These are phyloP conservation scores for Penicillium egyptiacum DNA, from an alignment of 495 filamentous ascomycete species.

Conservation along the genomic window DNA sequence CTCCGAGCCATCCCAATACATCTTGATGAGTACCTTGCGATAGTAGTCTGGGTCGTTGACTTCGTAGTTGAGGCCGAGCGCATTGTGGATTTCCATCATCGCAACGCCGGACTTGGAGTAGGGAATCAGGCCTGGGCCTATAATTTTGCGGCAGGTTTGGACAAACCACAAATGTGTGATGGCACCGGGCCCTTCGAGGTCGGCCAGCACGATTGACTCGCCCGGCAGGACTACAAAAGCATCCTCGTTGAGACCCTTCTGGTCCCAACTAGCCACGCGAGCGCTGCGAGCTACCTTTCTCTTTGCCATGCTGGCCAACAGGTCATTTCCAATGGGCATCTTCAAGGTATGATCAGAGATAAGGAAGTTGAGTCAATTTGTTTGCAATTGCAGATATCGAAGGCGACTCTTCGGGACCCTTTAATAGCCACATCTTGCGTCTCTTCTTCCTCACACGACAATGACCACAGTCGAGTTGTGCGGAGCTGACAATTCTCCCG, in stretches of 20 bases:
- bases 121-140: conserved; percentile 25
- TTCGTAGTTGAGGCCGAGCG: conserved; percentile 27
- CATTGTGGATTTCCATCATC: conserved; percentile 27
- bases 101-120: conserved; percentile 27
- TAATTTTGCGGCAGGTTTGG: conserved; percentile 22
- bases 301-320: too few species aligned
- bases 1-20: conserved; percentile 15
- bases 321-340: too few species aligned
- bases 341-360: too few species aligned
- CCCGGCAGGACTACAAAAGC: conserved; percentile 26
- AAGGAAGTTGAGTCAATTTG: too few species aligned
- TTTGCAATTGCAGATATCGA: too few species aligned
- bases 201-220: conserved; percentile 20
- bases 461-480: too few species aligned
- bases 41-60: conserved; percentile 28
- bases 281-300: conserved; percentile 6
- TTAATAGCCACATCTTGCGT: too few species aligned
- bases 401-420: too few species aligned
- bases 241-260: conserved; percentile 26
- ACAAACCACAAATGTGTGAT: too few species aligned
- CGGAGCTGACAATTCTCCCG: too few species aligned
- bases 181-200: conserved; percentile 15
- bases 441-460: too few species aligned
- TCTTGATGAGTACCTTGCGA: conserved; percentile 28
- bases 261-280: conserved; percentile 25